Evolutionary conservation across 768 basidiomycete species (phyloP), one percentile per base, ranked within the genome.

Genomic region (Trametes cinnabarina): DNA sequence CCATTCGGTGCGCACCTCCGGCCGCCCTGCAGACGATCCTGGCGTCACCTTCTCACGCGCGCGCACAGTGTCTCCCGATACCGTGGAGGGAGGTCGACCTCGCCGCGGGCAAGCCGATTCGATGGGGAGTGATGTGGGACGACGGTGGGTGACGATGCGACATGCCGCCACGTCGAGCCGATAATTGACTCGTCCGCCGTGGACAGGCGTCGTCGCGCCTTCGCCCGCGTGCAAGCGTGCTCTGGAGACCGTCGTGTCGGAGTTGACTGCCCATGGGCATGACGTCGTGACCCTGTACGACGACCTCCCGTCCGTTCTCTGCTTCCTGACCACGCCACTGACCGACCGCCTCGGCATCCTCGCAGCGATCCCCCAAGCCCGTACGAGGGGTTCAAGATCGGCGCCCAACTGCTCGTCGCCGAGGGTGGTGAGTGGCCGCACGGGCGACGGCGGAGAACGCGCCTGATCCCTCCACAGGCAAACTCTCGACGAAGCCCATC

Each of bases 41-140:
- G 34, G 34, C 53, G 51, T 51, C 54, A 20, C 19, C 5, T 41
- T 9, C 47, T 32, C 30, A 32, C 12, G 30, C 30, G 30, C 30
- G 30, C 30, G 30, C 30, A 12, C 77, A 78, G 76, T 76, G 44
- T 26, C 63, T 79, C 4, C 77, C 76, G 8, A 58, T 79, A 20
- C 76, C 77, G 7, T 79, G 78, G 78, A 66, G 74, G 51, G 66
- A 71, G 23, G 58, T 73, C 14, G 64, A 76, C 53, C 51, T 74
- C 4, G 57, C 37, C 49, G 39, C 50, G 47, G 25, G 65, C 53
- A 73, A 67, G 50, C 73, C 72, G 47, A 57, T 77, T 26, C 71
- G 71, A 22, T 79, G 73, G 68, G 78, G 75, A 19, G 66, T 79
- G 11, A 59, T 79, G 49, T 77, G 76, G 78, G 71, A 77, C 39